Evolutionary conservation across 2,329 filamentous ascomycete species (phyloP).

Genomic region (Hymenoscyphus salicellus): DNA sequence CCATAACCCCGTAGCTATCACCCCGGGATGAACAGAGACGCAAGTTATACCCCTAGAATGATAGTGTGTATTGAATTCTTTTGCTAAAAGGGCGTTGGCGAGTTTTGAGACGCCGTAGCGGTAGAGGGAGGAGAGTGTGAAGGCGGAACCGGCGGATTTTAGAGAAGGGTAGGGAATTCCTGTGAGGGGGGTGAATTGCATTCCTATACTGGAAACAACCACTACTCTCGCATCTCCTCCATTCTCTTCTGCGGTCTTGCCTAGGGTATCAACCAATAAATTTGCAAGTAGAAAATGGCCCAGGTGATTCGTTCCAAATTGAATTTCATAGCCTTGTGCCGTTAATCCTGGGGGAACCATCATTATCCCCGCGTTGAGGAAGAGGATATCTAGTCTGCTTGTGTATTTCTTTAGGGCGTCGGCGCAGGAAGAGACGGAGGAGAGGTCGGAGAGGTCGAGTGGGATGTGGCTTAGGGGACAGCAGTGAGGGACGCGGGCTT

Average conservation of each 20-base stretch:
- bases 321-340: conserved; percentile 47
- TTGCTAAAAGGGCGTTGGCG: conserved; percentile 45
- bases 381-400: conserved; percentile 43
- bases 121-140: conserved; percentile 32
- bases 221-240: conserved; percentile 26
- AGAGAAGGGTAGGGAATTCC: conserved; percentile 36
- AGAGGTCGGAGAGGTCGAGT: conserved; percentile 46
- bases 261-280: conserved; percentile 37
- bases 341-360: conserved; percentile 39
- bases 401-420: conserved; percentile 37
- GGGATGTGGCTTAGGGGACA: conserved; percentile 38
- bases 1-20: conserved; percentile 39
- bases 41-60: conserved; percentile 34
- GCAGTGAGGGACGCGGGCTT: conserved; percentile 26
- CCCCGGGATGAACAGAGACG: conserved; percentile 42
- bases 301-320: conserved; percentile 50
- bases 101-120: conserved; percentile 47
- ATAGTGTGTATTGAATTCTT: conserved; percentile 40
- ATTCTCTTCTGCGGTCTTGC: conserved; percentile 26
- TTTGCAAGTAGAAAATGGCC: conserved; percentile 47
- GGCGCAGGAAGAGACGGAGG: conserved; percentile 43
- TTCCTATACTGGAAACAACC: conserved; percentile 18
- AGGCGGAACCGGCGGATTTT: conserved; percentile 25
- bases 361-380: conserved; percentile 48
- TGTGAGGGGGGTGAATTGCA: conserved; percentile 5